Percentiles rank a stretch among this genome's conserved stretches.
phyloP scores from a whole-genome alignment of 148 eudicot species.

The Vaccinium macrocarpon region DNA sequence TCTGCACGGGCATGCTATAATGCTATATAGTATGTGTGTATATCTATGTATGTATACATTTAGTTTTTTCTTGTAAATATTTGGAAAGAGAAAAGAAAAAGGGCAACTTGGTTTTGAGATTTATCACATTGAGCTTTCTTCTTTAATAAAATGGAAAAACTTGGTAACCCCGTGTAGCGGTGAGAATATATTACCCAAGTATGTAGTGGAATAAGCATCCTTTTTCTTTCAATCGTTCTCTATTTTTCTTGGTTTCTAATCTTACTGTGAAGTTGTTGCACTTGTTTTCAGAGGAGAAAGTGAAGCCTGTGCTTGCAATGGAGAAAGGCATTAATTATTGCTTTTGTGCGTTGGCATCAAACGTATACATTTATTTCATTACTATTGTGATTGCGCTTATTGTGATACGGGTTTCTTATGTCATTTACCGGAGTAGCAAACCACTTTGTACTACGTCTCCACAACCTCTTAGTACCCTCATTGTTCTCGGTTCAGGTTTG shows the following conservation, averaged over 20 bases:
- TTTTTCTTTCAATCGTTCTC: neutral
- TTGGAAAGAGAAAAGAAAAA: neutral
- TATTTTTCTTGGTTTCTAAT: neutral
- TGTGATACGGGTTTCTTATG: slow-evolving; percentile 44
- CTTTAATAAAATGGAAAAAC: neutral
- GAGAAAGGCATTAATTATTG: slow-evolving; percentile 9
- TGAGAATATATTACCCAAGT: neutral
- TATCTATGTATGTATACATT: too few species aligned
- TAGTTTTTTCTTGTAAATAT: neutral
- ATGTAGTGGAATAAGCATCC: neutral
- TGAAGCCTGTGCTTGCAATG: slow-evolving; percentile 2
- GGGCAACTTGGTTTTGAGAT: neutral
- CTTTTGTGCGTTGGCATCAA: neutral
- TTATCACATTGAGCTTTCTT: neutral
- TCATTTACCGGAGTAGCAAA: slow-evolving; percentile 51
- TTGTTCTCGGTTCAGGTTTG: slow-evolving; percentile 89
- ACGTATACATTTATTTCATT: slow-evolving; percentile 3
- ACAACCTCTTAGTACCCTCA: slow-evolving; percentile 59
- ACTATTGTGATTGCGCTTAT: slow-evolving; percentile 23
- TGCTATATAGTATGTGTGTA: too few species aligned
- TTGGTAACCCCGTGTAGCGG: neutral
- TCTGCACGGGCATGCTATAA: too few species aligned
- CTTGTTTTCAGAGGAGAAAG: slow-evolving; percentile 6
- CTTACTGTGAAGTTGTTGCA: neutral
- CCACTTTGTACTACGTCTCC: slow-evolving; percentile 29